These are phyloP conservation scores for Jatropha curcas DNA, from an alignment of 345 rosid genomes.

Conservation along the genomic window DNA sequence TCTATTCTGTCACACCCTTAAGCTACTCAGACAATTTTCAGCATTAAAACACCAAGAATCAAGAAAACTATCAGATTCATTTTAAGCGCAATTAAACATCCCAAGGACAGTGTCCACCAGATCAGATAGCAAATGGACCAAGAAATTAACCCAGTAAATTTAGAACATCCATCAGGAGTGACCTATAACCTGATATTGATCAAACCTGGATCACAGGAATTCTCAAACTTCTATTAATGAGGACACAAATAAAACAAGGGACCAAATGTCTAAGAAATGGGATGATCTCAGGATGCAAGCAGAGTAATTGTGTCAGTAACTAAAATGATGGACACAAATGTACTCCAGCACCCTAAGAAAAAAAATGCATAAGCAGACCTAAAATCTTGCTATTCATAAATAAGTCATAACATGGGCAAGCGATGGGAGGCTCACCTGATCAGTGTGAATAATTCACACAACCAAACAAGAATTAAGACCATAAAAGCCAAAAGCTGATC, in stretches of 20 bases:
- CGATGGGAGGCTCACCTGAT: conserved; percentile 64
- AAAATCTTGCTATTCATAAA: background rate
- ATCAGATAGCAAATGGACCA: background rate
- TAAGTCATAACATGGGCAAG: background rate
- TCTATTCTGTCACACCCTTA: background rate
- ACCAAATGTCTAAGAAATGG: background rate
- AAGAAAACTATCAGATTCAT: background rate
- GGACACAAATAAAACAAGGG: background rate
- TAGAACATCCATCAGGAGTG: background rate
- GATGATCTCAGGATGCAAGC: background rate
- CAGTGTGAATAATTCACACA: conserved; percentile 90
- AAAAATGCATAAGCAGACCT: background rate
- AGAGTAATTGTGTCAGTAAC: background rate
- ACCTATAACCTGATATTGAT: background rate
- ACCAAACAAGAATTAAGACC: conserved; percentile 98
- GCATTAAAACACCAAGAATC: background rate
- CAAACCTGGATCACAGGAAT: background rate
- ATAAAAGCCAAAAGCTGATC: conserved; percentile 98
- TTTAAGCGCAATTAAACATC: background rate
- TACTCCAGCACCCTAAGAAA: background rate
- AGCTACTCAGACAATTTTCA: conserved; percentile 1
- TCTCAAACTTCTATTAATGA: background rate
- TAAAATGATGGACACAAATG: background rate
- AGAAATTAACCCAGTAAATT: background rate
- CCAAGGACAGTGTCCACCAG: background rate